These are phyloP conservation scores for Periconia macrospinosa DNA, from an alignment of 2,329 filamentous ascomycete species.

Conservation along the genomic window DNA sequence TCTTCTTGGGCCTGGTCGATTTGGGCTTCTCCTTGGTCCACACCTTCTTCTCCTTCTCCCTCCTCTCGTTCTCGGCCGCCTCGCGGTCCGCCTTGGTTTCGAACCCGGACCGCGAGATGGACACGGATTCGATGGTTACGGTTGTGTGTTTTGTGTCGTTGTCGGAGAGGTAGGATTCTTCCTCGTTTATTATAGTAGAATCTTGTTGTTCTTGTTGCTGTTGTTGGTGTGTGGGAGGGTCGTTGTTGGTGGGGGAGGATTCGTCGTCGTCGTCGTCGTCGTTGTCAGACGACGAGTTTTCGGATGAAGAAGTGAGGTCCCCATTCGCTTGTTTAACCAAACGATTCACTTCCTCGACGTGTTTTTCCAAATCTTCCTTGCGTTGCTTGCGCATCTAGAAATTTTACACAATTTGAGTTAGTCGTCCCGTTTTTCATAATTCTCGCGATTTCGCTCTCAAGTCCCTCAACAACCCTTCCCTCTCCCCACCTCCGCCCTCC, in stretches of 20 bases:
- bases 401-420: not conserved
- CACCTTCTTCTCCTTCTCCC: constrained; percentile 36
- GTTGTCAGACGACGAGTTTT: constrained; percentile 29
- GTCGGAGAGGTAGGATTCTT: constrained; percentile 93
- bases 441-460: too few species aligned
- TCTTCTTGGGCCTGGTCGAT: constrained; percentile 65
- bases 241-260: too few species aligned
- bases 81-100: constrained; percentile 50
- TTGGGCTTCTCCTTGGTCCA: constrained; percentile 54
- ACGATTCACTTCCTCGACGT: constrained; percentile 75
- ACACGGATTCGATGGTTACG: constrained; percentile 89
- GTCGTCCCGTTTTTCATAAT: too few species aligned
- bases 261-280: constrained; percentile 40
- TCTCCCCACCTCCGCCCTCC: not conserved
- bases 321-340: constrained; percentile 65
- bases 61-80: constrained; percentile 23
- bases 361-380: constrained; percentile 77
- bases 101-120: constrained; percentile 73
- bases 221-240: too few species aligned
- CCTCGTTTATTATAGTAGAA: constrained; percentile 63
- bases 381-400: constrained; percentile 79
- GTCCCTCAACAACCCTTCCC: not conserved
- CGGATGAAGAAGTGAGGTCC: constrained; percentile 15
- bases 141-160: constrained; percentile 96
- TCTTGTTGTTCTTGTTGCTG: constrained; percentile 63